phyloP scores from a whole-genome alignment of 108 stramenopile genomes.

The Nitzschia sp. region DNA sequence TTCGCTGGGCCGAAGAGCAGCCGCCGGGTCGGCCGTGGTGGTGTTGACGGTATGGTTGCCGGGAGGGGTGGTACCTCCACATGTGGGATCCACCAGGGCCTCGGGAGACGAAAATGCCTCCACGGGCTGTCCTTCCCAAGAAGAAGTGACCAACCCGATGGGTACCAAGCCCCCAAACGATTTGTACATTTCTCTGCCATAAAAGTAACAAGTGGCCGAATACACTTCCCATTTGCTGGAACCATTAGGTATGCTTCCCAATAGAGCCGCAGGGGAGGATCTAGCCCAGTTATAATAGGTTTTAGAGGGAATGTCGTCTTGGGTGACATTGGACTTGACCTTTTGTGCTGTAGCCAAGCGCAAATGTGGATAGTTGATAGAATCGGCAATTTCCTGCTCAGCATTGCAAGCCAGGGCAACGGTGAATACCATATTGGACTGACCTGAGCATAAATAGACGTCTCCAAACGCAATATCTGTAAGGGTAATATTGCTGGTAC shows the following conservation, averaged over 20 bases:
- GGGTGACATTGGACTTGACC: not conserved
- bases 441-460: constrained; percentile 32
- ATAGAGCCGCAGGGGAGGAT: constrained; percentile 9
- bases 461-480: constrained; percentile 34
- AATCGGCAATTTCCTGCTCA: constrained; percentile 21
- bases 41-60: not conserved
- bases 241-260: not conserved
- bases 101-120: constrained; percentile 27
- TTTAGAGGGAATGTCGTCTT: constrained; percentile 12
- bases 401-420: constrained; percentile 6
- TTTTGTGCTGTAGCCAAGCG: constrained; percentile 21
- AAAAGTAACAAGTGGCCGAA: constrained; percentile 36
- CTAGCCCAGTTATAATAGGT: constrained; percentile 18
- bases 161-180: constrained; percentile 20
- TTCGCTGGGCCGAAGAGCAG: not conserved
- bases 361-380: constrained; percentile 30
- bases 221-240: constrained; percentile 6
- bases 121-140: constrained; percentile 31
- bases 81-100: constrained; percentile 22
- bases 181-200: constrained; percentile 27
- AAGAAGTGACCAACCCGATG: constrained; percentile 28
- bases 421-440: constrained; percentile 33
- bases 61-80: constrained; percentile 20
- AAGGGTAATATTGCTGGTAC: not conserved
- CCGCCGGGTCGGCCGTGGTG: not conserved